phyloP scores from a whole-genome alignment of 805 yeast species.

The Maudiozyma turicensis region DNA sequence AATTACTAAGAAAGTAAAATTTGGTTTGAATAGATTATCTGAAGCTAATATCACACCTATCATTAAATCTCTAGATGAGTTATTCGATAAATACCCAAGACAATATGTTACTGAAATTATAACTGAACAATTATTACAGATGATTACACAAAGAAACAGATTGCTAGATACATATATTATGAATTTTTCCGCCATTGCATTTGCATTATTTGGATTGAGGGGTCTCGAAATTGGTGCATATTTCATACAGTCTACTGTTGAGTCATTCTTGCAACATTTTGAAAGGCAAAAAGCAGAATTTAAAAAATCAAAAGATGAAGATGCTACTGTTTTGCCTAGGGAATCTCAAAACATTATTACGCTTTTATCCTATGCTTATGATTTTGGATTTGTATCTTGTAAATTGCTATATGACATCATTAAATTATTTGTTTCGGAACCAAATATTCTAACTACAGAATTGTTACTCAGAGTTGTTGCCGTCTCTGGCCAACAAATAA shows the following conservation, averaged over 20 bases:
- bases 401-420: constrained; percentile 71
- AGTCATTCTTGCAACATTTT: constrained; percentile 43
- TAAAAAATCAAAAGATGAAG: constrained; percentile 5
- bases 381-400: constrained; percentile 68
- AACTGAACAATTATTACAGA: constrained; percentile 52
- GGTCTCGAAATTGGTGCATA: constrained; percentile 89
- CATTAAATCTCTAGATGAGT: constrained; percentile 53
- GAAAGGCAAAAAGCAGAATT: constrained; percentile 11
- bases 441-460: constrained; percentile 69
- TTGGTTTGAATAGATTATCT: constrained; percentile 79
- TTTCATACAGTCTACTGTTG: constrained; percentile 73
- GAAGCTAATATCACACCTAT: constrained; percentile 73
- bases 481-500: constrained; percentile 71
- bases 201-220: constrained; percentile 63
- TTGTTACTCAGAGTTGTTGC: constrained; percentile 61
- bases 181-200: constrained; percentile 67
- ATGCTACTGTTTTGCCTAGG: constrained; percentile 23
- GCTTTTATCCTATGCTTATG: constrained; percentile 64
- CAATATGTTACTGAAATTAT: constrained; percentile 68
- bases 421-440: constrained; percentile 38
- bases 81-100: constrained; percentile 62
- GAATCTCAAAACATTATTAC: constrained; percentile 62
- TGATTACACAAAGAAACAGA: constrained; percentile 53
- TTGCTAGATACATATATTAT: constrained; percentile 71
- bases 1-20: constrained; percentile 59